Conservation (phyloP, 2,329 filamentous ascomycete species). For the Talaromyces sp. region DNA sequence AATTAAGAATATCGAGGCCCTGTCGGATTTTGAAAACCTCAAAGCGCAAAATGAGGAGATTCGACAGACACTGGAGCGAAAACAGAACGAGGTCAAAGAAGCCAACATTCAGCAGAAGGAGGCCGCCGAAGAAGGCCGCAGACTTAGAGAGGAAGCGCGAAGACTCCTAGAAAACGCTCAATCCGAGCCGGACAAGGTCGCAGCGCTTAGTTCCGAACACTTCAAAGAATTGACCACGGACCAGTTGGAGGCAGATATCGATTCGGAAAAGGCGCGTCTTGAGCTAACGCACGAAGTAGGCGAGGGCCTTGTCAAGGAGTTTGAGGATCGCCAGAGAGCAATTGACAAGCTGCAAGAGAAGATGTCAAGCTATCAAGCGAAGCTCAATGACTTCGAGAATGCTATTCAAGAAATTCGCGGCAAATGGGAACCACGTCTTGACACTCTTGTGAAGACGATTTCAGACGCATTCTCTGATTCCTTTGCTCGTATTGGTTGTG, state of each 20-base stretch:
- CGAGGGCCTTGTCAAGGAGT: conserved; percentile 70
- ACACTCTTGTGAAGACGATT: conserved; percentile 72
- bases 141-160: conserved; percentile 20
- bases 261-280: conserved; percentile 68
- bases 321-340: conserved; percentile 64
- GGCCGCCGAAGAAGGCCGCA: conserved; percentile 17
- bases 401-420: conserved; percentile 64
- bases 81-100: conserved; percentile 39
- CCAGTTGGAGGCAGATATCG: conserved; percentile 68
- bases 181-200: conserved; percentile 27
- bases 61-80: conserved; percentile 43
- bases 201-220: conserved; percentile 37
- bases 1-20: conserved; percentile 70
- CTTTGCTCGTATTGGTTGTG: conserved; percentile 90
- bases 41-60: conserved; percentile 62
- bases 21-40: conserved; percentile 73
- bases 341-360: conserved; percentile 65
- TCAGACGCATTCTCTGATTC: conserved; percentile 89
- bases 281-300: conserved; percentile 77
- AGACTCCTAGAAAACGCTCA: conserved; percentile 19
- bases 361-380: conserved; percentile 52
- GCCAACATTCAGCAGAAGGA: conserved; percentile 29
- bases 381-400: conserved; percentile 53
- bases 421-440: conserved; percentile 79
- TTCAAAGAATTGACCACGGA: conserved; percentile 55